phyloP scores from a whole-genome alignment of 1,284 basidiomycete species.

The Garcileccinum viscosum region DNA sequence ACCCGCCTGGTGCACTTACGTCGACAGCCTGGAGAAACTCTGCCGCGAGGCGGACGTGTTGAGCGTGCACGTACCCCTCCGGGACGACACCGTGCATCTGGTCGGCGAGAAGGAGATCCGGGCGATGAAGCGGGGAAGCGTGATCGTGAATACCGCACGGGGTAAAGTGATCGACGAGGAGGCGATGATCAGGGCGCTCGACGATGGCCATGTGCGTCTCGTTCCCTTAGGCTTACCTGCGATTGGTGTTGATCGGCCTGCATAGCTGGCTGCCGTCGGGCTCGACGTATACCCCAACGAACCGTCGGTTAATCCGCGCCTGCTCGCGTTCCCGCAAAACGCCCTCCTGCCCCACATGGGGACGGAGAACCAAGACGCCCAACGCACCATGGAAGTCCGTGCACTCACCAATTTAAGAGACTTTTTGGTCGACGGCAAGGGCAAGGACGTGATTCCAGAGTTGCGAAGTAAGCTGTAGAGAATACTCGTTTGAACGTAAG shows the following conservation, averaged over 20 bases:
- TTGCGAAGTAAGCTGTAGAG: conserved; percentile 44
- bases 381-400: conserved; percentile 83
- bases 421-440: conserved; percentile 66
- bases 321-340: conserved; percentile 82
- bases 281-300: conserved; percentile 92
- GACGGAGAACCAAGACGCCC: conserved; percentile 83
- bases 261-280: conserved; percentile 82
- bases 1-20: conserved; percentile 82
- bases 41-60: conserved; percentile 81
- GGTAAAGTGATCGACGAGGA: conserved; percentile 90
- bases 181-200: conserved; percentile 83
- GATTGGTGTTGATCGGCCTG: not conserved
- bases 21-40: conserved; percentile 74
- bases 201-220: conserved; percentile 75
- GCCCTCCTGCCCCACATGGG: conserved; percentile 91
- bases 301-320: conserved; percentile 81
- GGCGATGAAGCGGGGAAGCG: conserved; percentile 78
- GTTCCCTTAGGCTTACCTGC: not conserved
- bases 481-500: not conserved
- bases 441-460: conserved; percentile 72
- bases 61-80: conserved; percentile 76
- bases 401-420: conserved; percentile 76
- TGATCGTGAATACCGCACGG: conserved; percentile 89
- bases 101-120: conserved; percentile 84
- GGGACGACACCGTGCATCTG: conserved; percentile 75